A percentile compares a stretch with the other conserved stretches of the same genome.
These are phyloP conservation scores for Dendrobium officinale DNA, from an alignment of 106 monocot genomes.

Conservation along the genomic window DNA sequence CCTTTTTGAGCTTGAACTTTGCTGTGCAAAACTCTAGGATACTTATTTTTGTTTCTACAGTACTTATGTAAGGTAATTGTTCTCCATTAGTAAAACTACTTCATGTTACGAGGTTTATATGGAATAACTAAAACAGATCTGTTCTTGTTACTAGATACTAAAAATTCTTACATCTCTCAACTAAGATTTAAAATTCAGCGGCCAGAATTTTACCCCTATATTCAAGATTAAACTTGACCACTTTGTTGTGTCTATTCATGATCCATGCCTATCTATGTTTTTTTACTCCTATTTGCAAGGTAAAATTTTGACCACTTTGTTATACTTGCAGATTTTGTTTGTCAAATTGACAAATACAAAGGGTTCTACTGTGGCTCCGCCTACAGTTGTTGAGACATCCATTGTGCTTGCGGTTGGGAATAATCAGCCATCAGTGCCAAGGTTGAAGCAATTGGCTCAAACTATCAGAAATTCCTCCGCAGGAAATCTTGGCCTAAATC, in stretches of 20 bases:
- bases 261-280: neutral
- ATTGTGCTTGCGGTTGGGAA: slow-evolving; percentile 73
- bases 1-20: neutral
- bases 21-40: neutral
- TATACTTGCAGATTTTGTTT: slow-evolving; percentile 72
- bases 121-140: neutral
- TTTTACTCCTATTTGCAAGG: neutral
- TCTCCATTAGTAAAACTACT: neutral
- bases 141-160: neutral
- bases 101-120: neutral
- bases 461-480: slow-evolving; percentile 53
- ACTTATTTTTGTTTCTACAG: neutral
- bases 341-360: slow-evolving; percentile 67
- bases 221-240: neutral
- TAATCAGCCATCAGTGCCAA: slow-evolving; percentile 52
- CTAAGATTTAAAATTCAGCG: neutral
- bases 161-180: neutral
- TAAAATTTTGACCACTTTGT: slow-evolving; percentile 6
- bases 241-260: neutral
- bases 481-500: slow-evolving; percentile 88
- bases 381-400: slow-evolving; percentile 71
- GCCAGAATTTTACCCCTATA: neutral
- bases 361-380: slow-evolving; percentile 71
- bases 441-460: slow-evolving; percentile 80
- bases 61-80: neutral